Base-by-base conservation (phyloP, 2,329 filamentous ascomycete genomes). In the Plectosphaerella sp. region DNA sequence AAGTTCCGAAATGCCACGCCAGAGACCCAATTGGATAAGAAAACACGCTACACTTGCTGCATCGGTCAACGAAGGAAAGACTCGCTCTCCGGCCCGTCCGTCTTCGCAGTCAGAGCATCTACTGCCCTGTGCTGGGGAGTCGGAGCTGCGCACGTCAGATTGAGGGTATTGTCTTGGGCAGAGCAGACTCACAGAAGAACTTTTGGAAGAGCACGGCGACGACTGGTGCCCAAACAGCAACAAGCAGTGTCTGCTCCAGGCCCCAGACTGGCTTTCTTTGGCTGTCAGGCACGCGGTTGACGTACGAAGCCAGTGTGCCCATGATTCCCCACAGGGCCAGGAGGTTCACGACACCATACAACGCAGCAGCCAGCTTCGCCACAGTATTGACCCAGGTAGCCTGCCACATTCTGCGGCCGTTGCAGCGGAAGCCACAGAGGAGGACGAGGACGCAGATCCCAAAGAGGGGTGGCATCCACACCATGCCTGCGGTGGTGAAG, bases 381-480 rank as follows among this genome's bases (percentile, higher is more conserved):
- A 47, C 18, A 39, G 36, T 48, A 6, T 43, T 49, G 5, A 52
- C 43, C 49, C 52, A 54, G 3, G 20, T 39, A 4, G 45, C 47
- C 25, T 54, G 52, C 50, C 52, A 56, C 52, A 52, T 51, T 16
- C 45, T 52, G n/a, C 52, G 43, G 33, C 45, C 50, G 20, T 50
- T 54, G 25, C 54, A 48, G 18, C 52, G 39, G 28, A 54, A 52
- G 41, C 5, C 5, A 49, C 49, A 54, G 18, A 56, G 52, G 24
- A 50, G 42, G 20, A 56, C 28, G 14, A 47, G 25, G 4, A 49
- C 22, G n/a, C 52, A 54, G n/a, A 56, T 5, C 1, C 54, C 54
- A 22, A 56, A 56, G 6, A 56, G 52, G 5, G 52, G 54, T 10
- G 52, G 52, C 45, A 56, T 56, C 50, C 54, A 54, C 3, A 52